Conservation (phyloP, 148 eudicot genomes). For the Dysphania ambrosioides region DNA sequence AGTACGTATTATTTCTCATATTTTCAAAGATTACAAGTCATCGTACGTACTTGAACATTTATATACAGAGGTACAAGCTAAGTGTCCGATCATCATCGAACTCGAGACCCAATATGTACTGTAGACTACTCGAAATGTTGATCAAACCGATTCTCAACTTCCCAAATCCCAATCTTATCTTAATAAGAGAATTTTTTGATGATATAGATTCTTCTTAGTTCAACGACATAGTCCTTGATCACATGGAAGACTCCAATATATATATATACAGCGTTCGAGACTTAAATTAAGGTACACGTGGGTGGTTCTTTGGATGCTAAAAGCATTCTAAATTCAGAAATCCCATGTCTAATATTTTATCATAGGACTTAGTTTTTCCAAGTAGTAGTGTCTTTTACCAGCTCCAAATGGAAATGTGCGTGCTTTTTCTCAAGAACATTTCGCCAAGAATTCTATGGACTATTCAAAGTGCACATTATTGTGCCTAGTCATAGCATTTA, state of each 20-base stretch:
- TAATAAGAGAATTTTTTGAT: background rate
- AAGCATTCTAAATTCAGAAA: conserved; percentile 21
- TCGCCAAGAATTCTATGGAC: background rate
- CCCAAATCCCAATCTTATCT: too few species aligned
- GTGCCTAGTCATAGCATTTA: conserved; percentile 1
- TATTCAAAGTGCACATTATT: conserved; percentile 14
- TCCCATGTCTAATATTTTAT: conserved; percentile 5
- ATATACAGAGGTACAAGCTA: too few species aligned
- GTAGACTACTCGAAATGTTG: too few species aligned
- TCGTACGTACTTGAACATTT: too few species aligned
- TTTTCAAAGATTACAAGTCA: too few species aligned
- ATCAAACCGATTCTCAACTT: background rate
- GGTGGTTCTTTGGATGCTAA: conserved; percentile 20
- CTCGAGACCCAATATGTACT: too few species aligned
- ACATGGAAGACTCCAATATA: conserved; percentile 28
- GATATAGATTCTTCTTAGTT: conserved; percentile 8
- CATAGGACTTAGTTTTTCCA: background rate
- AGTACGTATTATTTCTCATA: too few species aligned
- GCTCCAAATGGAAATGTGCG: conserved; percentile 4
- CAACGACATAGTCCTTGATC: conserved; percentile 17
- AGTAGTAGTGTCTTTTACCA: background rate
- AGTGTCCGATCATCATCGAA: too few species aligned
- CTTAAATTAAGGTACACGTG: conserved; percentile 16
- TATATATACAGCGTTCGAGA: background rate
- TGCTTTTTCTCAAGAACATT: conserved; percentile 7